Base-by-base conservation (phyloP, 306 rosid genomes). In the Citrullus colocynthis region DNA sequence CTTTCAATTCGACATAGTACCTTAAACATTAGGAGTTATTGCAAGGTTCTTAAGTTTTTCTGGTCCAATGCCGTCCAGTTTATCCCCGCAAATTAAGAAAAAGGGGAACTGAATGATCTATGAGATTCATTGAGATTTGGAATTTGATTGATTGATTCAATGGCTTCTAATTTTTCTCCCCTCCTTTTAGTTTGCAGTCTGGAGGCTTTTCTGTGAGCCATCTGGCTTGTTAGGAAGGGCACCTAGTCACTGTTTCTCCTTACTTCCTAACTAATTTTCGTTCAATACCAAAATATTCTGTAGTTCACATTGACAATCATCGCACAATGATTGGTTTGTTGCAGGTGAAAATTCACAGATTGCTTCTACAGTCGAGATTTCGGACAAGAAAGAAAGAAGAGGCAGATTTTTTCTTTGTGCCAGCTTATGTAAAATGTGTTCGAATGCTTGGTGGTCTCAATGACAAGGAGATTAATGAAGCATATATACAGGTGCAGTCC, bases 321-420 rank as follows among this genome's bases (percentile, higher is more conserved):
- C 34, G 16, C 17, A 48, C 16, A 3, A 48, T 13, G 54, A 12
- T 48, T 17, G 57, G n/a, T 52, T 52, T 20, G 57, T 78, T 86
- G 80, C 77, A 95, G 99, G 99, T 95, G 65, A 95, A 95, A 83
- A 88, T 95, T 85, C 97, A 95, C 87, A 92, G 86, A 89, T 83
- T 92, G 55, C 89, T 95, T 30, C 82, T 79, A 63, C 74, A 82
- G 66, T 95, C 99, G 2, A 88, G 79, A 74, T 87, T 84, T 48
- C 84, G 97, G 77, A 92, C 97, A 0, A 70, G 63, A 78, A 95
- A 83, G 82, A 95, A 95, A 81, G 97, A 90, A 78, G 97, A 95
- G 78, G 97, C 99, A 1, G 96, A 92, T 85, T 74, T 95, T 52
- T 95, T 95, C 87, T 95, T 95, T 37, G 99, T 95, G 52, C 99